Evolutionary conservation across 768 basidiomycete genomes (phyloP).

Genomic region (Postia placenta): DNA sequence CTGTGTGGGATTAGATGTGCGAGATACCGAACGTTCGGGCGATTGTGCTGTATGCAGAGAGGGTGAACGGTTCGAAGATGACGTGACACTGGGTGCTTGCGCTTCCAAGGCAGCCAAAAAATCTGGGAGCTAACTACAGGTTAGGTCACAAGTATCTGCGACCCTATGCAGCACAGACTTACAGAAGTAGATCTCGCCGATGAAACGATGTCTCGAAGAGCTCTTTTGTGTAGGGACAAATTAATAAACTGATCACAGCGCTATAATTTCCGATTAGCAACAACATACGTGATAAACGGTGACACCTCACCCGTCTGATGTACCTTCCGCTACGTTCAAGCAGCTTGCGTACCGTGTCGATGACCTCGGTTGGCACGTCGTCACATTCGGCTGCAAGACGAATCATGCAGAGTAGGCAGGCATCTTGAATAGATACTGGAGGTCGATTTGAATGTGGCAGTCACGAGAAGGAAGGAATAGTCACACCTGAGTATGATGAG

Average conservation of each 20-base stretch:
- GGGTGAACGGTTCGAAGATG: conserved; percentile 2
- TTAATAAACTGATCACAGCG: conserved; percentile 65
- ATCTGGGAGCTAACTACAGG: conserved; percentile 55
- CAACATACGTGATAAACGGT: conserved; percentile 2
- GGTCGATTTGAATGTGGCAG: neutral
- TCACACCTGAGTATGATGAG: conserved; percentile 37
- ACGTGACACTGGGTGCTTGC: conserved; percentile 9
- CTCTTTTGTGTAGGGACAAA: conserved; percentile 37
- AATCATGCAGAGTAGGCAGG: conserved; percentile 65
- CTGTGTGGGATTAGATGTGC: conserved; percentile 26
- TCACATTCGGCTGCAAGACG: conserved; percentile 56
- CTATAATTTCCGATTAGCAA: conserved; percentile 28
- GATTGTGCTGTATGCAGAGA: conserved; percentile 8
- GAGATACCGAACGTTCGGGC: conserved; percentile 14
- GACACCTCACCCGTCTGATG: conserved; percentile 44
- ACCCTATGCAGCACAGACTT: conserved; percentile 17
- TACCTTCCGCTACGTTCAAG: conserved; percentile 42
- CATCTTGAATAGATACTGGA: conserved; percentile 68
- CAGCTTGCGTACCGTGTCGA: conserved; percentile 36
- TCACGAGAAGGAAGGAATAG: neutral
- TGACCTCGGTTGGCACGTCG: conserved; percentile 41
- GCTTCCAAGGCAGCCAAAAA: conserved; percentile 48
- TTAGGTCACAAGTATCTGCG: conserved; percentile 4
- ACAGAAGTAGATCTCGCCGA: conserved; percentile 54
- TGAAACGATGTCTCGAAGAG: conserved; percentile 41